Evolutionary conservation across 345 rosid species (phyloP).

Genomic region (Gossypium arboreum): DNA sequence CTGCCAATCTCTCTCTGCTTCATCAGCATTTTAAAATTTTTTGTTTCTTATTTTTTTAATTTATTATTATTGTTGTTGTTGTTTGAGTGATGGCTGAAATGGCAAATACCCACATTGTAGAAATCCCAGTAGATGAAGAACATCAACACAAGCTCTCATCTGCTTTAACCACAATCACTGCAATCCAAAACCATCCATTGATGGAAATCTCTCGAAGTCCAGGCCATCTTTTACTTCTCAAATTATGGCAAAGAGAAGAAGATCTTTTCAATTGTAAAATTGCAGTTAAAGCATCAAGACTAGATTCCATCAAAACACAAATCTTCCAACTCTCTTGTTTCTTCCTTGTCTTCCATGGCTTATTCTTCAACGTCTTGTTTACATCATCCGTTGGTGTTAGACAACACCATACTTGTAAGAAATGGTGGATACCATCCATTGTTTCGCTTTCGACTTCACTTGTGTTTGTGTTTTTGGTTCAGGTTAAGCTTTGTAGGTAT

Average conservation of each 20-base stretch:
- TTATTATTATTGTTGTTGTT: background rate
- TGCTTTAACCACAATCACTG: conserved; percentile 35
- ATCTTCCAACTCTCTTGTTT: conserved; percentile 78
- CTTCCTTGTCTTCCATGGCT: conserved; percentile 64
- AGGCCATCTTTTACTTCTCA: conserved; percentile 85
- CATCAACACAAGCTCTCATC: conserved; percentile 43
- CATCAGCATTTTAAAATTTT: background rate
- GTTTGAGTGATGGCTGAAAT: conserved; percentile 40
- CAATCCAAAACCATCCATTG: conserved; percentile 84
- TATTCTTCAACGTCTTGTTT: conserved; percentile 62
- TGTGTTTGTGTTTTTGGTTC: conserved; percentile 61
- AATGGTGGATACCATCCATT: conserved; percentile 83
- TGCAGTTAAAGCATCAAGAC: conserved; percentile 51
- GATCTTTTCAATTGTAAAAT: conserved; percentile 48
- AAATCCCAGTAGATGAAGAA: conserved; percentile 79
- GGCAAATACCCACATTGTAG: conserved; percentile 72
- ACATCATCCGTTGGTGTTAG: conserved; percentile 36
- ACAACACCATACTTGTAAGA: conserved; percentile 35
- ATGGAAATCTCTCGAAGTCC: conserved; percentile 87
- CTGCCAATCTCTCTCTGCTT: conserved; percentile 14
- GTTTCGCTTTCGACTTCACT: conserved; percentile 57
- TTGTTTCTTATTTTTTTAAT: background rate
- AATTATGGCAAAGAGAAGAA: conserved; percentile 95
- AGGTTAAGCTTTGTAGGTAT: conserved; percentile 62
- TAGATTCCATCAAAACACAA: conserved; percentile 75